Evolutionary conservation across 2,329 filamentous ascomycete genomes (phyloP).

Genomic region (Ilyonectria destructans): DNA sequence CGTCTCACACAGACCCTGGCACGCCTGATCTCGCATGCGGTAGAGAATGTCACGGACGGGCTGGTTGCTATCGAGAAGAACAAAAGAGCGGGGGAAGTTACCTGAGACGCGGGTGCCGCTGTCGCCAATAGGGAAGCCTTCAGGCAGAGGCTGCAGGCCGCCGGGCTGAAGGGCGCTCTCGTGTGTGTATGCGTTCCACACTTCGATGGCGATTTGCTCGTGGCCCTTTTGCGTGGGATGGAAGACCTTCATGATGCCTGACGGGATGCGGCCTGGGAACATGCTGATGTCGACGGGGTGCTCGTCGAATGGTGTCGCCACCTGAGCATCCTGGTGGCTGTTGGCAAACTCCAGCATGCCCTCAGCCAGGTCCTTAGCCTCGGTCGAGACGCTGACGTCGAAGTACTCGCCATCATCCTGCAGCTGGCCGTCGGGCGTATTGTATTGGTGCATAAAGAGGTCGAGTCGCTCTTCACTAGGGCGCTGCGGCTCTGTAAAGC

Average conservation of each 20-base stretch:
- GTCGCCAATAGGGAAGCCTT: not conserved
- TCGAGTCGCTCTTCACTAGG: not conserved
- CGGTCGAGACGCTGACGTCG: not conserved
- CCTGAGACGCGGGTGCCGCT: not conserved
- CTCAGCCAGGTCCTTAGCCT: not conserved
- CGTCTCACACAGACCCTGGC: not conserved
- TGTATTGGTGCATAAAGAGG: constrained; percentile 1
- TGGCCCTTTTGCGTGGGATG: constrained; percentile 17
- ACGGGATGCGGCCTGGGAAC: constrained; percentile 16
- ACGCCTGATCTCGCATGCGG: not conserved
- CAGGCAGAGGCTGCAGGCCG: not conserved
- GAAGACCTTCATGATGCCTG: constrained; percentile 20
- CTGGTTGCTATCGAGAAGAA: not conserved
- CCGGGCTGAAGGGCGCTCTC: not conserved
- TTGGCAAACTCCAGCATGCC: constrained; percentile 1
- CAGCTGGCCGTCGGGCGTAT: not conserved
- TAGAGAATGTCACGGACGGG: not conserved
- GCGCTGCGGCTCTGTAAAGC: not conserved
- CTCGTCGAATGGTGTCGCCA: constrained; percentile 12
- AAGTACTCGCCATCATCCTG: not conserved
- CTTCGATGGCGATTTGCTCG: constrained; percentile 15
- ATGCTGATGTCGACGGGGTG: constrained; percentile 14
- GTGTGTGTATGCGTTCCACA: constrained; percentile 32
- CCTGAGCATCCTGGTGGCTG: not conserved
- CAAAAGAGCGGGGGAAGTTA: not conserved